Evolutionary conservation across 1,139 yeast genomes (phyloP), one percentile per base, ranked within the genome.

Genomic region (Geotrichum macrosporum): DNA sequence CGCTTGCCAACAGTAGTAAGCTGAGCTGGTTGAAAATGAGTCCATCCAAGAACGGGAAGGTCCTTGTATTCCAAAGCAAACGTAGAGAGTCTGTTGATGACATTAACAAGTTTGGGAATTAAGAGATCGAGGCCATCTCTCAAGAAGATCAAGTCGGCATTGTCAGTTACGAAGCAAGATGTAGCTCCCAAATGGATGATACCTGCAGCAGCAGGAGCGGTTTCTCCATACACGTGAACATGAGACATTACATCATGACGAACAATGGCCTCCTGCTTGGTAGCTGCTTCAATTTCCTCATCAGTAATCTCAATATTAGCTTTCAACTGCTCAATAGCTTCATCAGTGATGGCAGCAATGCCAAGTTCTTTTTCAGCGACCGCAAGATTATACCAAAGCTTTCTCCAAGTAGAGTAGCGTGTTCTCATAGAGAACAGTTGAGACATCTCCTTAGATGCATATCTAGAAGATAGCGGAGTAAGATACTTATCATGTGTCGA

Each of bases 181-280:
- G 99, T 92, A 36, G 99, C 98, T 63, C 99, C 99, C 65, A 94
- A 75, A 65, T 92, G 99, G 63, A 92, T 92, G 68, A 92, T 89
- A 58, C 97, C 97, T 36, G 98, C 92, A 30, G 99, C 99, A 9
- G 82, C 83, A 16, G 99, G 99, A 61, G 95, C 85, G 27, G 85
- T 80, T 58, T 82, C 76, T 56, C 98, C 98, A 66, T 84, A 92
- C 47, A 84, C 86, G 64, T 94, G 98, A 53, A 92, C 97, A 61
- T 92, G 98, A 50, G 98, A 96, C 99, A 92, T 92, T 59, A 92
- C 99, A 68, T 92, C 99, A 69, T 92, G 99, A 73, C 99, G 84
- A 48, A 92, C 97, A 66, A 84, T 88, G 50, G 97, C 96, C 69
- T 92, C 99, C 72, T 92, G 97, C 62, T 78, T 79, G 47, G 92